These are phyloP conservation scores for Kuraishia borneana DNA, from an alignment of 805 yeast genomes.

Conservation along the genomic window DNA sequence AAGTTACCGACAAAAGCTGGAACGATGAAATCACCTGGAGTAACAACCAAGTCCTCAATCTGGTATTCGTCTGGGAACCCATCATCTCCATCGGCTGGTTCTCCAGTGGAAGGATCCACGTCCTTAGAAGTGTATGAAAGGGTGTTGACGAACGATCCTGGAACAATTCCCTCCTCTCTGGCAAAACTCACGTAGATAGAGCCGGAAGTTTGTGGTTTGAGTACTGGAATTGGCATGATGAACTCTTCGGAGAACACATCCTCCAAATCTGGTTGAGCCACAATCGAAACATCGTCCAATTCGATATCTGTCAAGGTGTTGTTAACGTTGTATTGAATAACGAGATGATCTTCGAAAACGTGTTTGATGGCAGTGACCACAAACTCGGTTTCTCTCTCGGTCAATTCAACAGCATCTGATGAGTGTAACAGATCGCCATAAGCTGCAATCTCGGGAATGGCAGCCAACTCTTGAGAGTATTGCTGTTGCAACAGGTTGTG, in stretches of 20 bases:
- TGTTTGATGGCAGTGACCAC: constrained; percentile 81
- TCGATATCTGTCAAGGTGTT: constrained; percentile 77
- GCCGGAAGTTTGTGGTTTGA: constrained; percentile 63
- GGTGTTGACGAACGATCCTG: constrained; percentile 45
- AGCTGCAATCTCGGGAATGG: constrained; percentile 59
- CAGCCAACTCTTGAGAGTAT: constrained; percentile 56
- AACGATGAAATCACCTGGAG: constrained; percentile 71
- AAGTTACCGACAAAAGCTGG: constrained; percentile 77
- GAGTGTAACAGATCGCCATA: constrained; percentile 74
- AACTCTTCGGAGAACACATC: constrained; percentile 53
- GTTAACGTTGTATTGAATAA: constrained; percentile 70
- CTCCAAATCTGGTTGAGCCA: constrained; percentile 51
- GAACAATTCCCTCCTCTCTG: constrained; percentile 35
- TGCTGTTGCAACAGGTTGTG: constrained; percentile 40
- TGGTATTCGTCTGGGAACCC: constrained; percentile 93
- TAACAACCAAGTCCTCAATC: constrained; percentile 65
- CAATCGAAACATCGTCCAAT: constrained; percentile 65
- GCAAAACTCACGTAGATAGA: constrained; percentile 69
- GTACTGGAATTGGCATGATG: constrained; percentile 59
- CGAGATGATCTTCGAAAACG: constrained; percentile 62
- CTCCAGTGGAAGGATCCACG: constrained; percentile 60
- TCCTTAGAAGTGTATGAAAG: constrained; percentile 73
- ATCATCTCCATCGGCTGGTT: constrained; percentile 57
- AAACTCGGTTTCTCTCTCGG: constrained; percentile 90
- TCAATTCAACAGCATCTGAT: constrained; percentile 52